Base-by-base conservation (phyloP, 495 filamentous ascomycete genomes). In the Chaetomium cochliodes region DNA sequence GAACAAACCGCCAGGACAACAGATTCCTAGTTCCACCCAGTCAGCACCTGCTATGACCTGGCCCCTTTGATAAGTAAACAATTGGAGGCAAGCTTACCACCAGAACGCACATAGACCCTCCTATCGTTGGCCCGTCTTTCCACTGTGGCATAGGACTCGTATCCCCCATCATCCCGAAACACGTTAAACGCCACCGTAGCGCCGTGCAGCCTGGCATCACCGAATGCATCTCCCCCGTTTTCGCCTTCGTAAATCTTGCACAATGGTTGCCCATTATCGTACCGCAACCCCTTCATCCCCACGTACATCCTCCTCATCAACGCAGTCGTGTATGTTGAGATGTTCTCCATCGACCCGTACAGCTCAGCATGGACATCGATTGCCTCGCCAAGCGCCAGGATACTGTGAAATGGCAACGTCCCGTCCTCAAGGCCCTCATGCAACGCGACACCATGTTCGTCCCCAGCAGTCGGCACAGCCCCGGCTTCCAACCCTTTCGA, bases 401-500 rank as follows among this genome's bases (percentile, higher is more conserved):
- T 92, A 67, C 77, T 88, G 73, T 91, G 90, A 67, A 91, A 90
- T n/a, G 89, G 87, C 7, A 90, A 72, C 8, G 90, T 93, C 4
- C 90, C 90, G 73, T 93, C 90, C 67, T 93, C 90, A 2, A 93
- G 80, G 22, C 78, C 79, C 51, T 90, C 86, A 65, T 91, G 88
- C 4, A 91, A 30, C 13, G 60, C 60, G 12, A 53, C 42, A 8
- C 26, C 62, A 15, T 50, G 53, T 41, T 50, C 59, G 28, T 33
- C 22, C 1, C 22, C 54, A 4, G 28, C 41, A n/a, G 37, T 20
- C 5, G n/a, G 23, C 18, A 50, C 39, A 37, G 25, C 26, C 30
- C 33, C 46, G 15, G 50, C 22, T 60, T 78, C 75, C 22, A 77
- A 58, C 39, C 82, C 79, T 66, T 87, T 91, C 49, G 73, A 85